Percentiles rank a stretch among this genome's conserved stretches.
Conservation (phyloP, 306 rosid species). For the Vachellia collinsii region DNA sequence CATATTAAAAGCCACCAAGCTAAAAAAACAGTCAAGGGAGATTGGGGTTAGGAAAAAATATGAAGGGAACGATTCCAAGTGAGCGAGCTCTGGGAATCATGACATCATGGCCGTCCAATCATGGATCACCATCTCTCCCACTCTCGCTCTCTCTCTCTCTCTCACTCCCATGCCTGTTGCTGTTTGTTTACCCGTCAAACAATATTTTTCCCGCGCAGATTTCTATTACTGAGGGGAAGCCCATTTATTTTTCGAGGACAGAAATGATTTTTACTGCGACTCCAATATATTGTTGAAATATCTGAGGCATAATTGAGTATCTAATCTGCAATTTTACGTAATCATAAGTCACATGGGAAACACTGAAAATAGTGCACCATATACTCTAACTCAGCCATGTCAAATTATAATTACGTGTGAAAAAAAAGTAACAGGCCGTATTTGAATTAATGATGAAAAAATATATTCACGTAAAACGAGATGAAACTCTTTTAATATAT, state of each 20-base stretch:
- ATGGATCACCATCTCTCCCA: constrained; percentile 56
- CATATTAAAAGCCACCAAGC: neutral
- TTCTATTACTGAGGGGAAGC: neutral
- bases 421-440: too few species aligned
- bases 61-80: constrained; percentile 44
- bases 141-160: too few species aligned
- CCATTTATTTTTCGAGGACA: neutral
- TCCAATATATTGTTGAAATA: neutral
- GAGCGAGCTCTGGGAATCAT: constrained; percentile 53
- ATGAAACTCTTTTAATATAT: too few species aligned
- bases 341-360: neutral
- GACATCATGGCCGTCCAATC: constrained; percentile 86
- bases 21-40: neutral
- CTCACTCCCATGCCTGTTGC: neutral
- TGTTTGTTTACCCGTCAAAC: neutral
- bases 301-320: neutral
- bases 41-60: constrained; percentile 23
- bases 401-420: neutral
- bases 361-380: neutral
- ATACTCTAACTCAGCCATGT: neutral
- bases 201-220: neutral
- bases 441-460: too few species aligned
- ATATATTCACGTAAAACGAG: too few species aligned
- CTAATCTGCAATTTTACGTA: constrained; percentile 4
- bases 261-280: neutral